Evolutionary conservation across 306 rosid species (phyloP), one percentile per base, ranked within the genome.

Genomic region (Carpinus viminea): DNA sequence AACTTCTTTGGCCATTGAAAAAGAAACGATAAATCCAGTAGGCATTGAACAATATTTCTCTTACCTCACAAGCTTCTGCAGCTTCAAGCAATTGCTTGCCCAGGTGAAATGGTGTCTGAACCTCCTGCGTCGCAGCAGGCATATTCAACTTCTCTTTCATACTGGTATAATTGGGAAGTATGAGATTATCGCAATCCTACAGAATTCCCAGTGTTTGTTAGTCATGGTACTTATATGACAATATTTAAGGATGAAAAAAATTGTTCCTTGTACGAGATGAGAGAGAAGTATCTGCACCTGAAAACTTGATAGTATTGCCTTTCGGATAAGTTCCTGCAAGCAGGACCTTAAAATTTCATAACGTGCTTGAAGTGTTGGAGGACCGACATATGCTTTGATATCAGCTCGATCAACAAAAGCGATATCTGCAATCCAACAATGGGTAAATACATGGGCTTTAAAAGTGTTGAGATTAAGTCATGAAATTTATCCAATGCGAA

Each of bases 401-500:
- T 95, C 98, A 51, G 99, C 98, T 81, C 98, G 94, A 83, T 95
- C 99, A 62, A 96, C 96, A 88, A 96, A 96, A 72, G 99, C 99
- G 68, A 95, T 80, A 85, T 95, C 98, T 95, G 91, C 87, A 80
- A 84, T 73, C 77, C 70, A 76, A 38, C 24, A 69, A 72, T 50
- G 73, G 75, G 79, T 74, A 70, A 82, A 64, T 79, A 38, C 17
- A 26, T 28, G 8, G 26, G 74, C 38, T 52, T 54, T 53, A 12
- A 46, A 28, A 24, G 50, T 12, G 24, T 38, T 75, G 31, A 36
- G 46, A 66, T 10, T 34, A 5, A 28, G 16, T 64, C 38, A 46
- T 46, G 43, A 53, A 72, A 47, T 21, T 69, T 9, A 5, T 59
- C 53, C 47, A 5, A 24, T 38, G 50, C 34, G 7, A 52, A 46